These are phyloP conservation scores for Thalassiosira hispida DNA, from an alignment of 352 stramenopile species.

Conservation along the genomic window DNA sequence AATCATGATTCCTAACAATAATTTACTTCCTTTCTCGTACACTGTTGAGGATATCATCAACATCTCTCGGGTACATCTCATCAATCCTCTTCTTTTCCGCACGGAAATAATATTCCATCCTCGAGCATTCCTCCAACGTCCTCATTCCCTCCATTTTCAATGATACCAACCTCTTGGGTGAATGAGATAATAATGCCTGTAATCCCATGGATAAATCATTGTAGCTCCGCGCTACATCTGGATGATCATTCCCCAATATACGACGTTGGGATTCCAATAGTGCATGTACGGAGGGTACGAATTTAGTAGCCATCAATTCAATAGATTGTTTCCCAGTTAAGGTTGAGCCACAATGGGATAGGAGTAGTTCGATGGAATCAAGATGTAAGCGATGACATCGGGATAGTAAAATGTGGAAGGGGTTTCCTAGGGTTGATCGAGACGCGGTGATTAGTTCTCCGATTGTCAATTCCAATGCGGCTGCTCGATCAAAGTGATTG, in stretches of 20 bases:
- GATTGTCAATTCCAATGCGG: conserved; percentile 62
- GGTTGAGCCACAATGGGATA: conserved; percentile 59
- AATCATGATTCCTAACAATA: too few relatives aligned
- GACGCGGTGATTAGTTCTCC: conserved; percentile 64
- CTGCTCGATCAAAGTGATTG: conserved; percentile 40
- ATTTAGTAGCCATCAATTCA: conserved; percentile 86
- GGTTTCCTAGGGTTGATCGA: conserved; percentile 56
- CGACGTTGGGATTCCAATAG: conserved; percentile 89
- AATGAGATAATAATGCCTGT: conserved; percentile 88
- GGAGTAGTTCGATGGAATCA: conserved; percentile 89
- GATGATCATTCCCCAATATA: conserved; percentile 89
- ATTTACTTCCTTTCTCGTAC: not conserved
- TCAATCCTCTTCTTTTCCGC: conserved; percentile 92
- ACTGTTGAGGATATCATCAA: conserved; percentile 33
- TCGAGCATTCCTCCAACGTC: conserved; percentile 89
- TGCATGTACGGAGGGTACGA: conserved; percentile 88
- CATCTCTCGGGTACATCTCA: conserved; percentile 85
- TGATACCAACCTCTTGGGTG: conserved; percentile 87
- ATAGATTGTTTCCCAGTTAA: conserved; percentile 41
- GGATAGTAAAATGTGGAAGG: conserved; percentile 78
- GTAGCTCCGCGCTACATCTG: conserved; percentile 90
- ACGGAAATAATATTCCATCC: conserved; percentile 89
- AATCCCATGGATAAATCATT: conserved; percentile 93
- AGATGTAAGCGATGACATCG: conserved; percentile 91
- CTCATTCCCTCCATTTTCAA: conserved; percentile 88